Evolutionary conservation across 140 eudicot genomes (phyloP), one percentile per base, ranked within the genome.

Genomic region (Stevia rebaudiana): DNA sequence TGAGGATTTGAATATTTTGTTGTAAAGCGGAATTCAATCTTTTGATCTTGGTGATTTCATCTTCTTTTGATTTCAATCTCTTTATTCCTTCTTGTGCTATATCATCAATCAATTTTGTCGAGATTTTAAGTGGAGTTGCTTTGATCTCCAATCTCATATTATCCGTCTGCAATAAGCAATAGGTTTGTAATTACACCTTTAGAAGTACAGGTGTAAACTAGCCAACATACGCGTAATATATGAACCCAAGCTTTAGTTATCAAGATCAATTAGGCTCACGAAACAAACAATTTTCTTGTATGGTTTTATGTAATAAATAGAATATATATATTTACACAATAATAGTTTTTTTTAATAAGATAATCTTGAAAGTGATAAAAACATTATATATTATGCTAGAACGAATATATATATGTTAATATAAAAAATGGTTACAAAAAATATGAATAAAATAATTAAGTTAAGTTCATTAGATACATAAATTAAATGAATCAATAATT

Each of bases 131-230:
- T 23, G 78, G 70, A 16, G 66, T 44, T 33, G 76, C 79, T 62
- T 90, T 90, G 2, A 90, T 74, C 36, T 84, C 95, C 40, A 61
- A 7, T 59, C 85, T 74, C 67, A 87, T 72, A 18, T 84, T 87
- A 50, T 84, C 88, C 61, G 76, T 82, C 97, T 90, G 87, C 61
- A 19, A 61, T 9, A 19, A 22, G 30, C 4, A 33, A 41, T 13
- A 15, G n/a, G 8, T 16, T 10, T 3, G 42, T 22, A 37, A 21
- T 11, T 8, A 61, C 18, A 5, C 15, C 8, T 4, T 33, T 8
- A 33, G 7, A 6, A 48, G 4, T 8, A 44, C 18, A 2, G 0
- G n/a, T 21, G 8, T 5, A 17, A 15, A 39, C 8, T 24, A 47
- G 8, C n/a, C n/a, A 44, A 44, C 50, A 68, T 28, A n/a, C 24